These are phyloP conservation scores for Syzygium aromaticum DNA, from an alignment of 345 rosid genomes.

Conservation along the genomic window DNA sequence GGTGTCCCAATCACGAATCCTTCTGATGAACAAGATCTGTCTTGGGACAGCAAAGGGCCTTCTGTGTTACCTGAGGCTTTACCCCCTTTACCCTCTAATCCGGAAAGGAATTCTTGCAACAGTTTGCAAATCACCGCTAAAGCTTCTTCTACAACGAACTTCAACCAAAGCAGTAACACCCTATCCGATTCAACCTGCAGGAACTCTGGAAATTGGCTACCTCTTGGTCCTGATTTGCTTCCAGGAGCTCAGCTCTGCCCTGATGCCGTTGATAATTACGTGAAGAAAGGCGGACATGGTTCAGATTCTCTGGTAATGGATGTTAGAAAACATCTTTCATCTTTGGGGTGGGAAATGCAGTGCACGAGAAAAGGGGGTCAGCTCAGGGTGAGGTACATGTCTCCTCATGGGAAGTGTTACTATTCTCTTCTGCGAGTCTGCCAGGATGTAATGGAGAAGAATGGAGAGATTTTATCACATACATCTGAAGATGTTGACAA, in stretches of 20 bases:
- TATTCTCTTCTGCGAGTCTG: slow-evolving; percentile 23
- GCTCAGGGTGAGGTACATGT: slow-evolving; percentile 18
- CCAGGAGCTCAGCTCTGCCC: slow-evolving; percentile 50
- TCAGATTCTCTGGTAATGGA: background rate
- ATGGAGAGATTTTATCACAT: background rate
- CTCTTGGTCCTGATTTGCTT: slow-evolving; percentile 23
- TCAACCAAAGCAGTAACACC: background rate
- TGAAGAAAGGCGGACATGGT: background rate
- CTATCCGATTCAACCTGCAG: background rate
- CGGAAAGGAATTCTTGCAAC: background rate
- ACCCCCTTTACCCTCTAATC: background rate
- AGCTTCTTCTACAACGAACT: background rate
- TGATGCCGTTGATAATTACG: slow-evolving; percentile 19
- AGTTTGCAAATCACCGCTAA: background rate
- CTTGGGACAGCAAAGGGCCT: background rate
- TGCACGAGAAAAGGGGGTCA: background rate
- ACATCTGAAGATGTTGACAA: slow-evolving; percentile 2
- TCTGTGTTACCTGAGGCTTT: background rate
- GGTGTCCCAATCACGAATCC: background rate
- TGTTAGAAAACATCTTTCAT: slow-evolving; percentile 19
- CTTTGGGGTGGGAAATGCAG: slow-evolving; percentile 23
- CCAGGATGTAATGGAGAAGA: slow-evolving; percentile 1
- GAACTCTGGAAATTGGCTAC: slow-evolving; percentile 24
- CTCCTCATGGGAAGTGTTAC: slow-evolving; percentile 23
- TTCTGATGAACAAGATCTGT: background rate